Evolutionary conservation across 305 asterid species (phyloP), one percentile per base, ranked within the genome.

Genomic region (Lippia alba): DNA sequence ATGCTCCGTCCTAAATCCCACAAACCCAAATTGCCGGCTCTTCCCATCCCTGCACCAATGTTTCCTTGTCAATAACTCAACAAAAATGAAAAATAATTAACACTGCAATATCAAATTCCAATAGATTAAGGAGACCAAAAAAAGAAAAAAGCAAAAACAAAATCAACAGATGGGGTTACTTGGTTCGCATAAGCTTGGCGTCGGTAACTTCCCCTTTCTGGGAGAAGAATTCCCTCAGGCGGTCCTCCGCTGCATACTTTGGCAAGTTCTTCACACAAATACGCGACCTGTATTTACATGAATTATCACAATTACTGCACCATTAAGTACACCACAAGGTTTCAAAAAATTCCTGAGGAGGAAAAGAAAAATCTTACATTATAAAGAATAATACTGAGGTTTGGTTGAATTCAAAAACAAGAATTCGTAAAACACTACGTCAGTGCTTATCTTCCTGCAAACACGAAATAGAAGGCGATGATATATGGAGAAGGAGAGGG

Each of bases 201-300:
- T 91, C 99, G 5, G 99, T 94, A 57, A 94, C 95, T 81, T 94
- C 97, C 67, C 99, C 99, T 82, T 91, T 91, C 80, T 82, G 86
- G 33, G 99, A 91, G 86, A 94, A 94, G 76, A 88, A 86, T 5
- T 94, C 96, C 71, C 89, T 86, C 53, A 94, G 93, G 60, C 90
- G 90, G 39, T 94, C 96, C 81, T 94, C 96, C 0, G 88, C 76
- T 33, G 73, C 96, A 77, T 89, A 77, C 70, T 89, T 88, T 0
- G 99, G 97, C 82, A 94, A 78, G 80, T 89, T 89, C 82, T 91
- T 94, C 72, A 89, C 97, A 77, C 95, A 91, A 50, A 94, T 74
- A 60, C 99, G 90, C 3, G 99, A 94, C 96, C 99, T 94, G 63
- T 16, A 5, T 51, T 15, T 8, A 51, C 56, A n/a, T 12, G 18